Base-by-base conservation (phyloP, 2,329 filamentous ascomycete genomes). In the Fusarium anguioides region DNA sequence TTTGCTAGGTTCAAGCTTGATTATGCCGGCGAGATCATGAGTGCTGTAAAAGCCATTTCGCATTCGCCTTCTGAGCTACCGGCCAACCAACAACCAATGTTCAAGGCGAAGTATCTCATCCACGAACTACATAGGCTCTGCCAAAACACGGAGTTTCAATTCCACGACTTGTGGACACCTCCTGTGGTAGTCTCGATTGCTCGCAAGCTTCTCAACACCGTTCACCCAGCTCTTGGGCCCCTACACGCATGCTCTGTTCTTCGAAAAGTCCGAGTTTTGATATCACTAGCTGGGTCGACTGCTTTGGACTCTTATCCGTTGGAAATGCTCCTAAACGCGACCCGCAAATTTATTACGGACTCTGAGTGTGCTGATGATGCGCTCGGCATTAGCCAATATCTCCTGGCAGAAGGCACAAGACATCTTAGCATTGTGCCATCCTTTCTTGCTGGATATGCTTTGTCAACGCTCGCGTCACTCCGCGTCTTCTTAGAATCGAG, bases 301-400 rank as follows among this genome's bases (percentile, higher is more conserved):
- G 92, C 91, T n/a, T 82, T 91, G 23, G 81, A 87, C 37, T 91
- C 91, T 0, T 98, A 98, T 74, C 92, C 93, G 12, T 77, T 97
- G 15, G 93, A 99, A 76, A 96, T 97, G 92, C 83, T 97, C 1
- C 83, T 99, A 3, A 92, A 94, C 72, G 90, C 91, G 3, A 83
- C 97, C 20, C 86, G 91, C 11, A 88, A 89, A 0, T 96, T 94
- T 68, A 82, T 98, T 8, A 90, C 90, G 2, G 91, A 98, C 69
- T 85, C 90, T 0, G 91, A 96, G 74, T 98, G 95, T 77, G 92
- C 94, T 11, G 93, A 97, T 74, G 96, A 99, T 80, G 90, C 92
- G 3, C 84, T 98, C 41, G 95, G 94, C 0, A 86, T 99, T 31
- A 89, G 92, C 60, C 91, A 93, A 76, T 97, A 97, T 77, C 84